These are phyloP conservation scores for Daldinia decipiens DNA, from an alignment of 495 filamentous ascomycete species.

Conservation along the genomic window DNA sequence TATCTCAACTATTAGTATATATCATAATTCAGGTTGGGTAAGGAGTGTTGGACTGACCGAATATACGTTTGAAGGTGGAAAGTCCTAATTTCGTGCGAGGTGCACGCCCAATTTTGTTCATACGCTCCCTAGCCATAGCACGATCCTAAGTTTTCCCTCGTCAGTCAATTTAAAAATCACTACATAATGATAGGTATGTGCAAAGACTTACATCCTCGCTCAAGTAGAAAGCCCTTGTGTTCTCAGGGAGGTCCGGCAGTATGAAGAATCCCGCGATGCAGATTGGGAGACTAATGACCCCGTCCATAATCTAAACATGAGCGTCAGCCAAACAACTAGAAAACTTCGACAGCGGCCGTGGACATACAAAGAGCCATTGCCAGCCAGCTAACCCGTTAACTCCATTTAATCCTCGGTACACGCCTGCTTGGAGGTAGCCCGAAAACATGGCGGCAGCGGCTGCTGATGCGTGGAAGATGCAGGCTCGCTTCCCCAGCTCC, in stretches of 20 bases:
- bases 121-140: constrained; percentile 55
- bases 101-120: constrained; percentile 60
- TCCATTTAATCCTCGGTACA: constrained; percentile 58
- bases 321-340: constrained; percentile 1
- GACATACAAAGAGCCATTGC: constrained; percentile 61
- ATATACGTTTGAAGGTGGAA: constrained; percentile 62
- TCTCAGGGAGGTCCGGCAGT: constrained; percentile 56
- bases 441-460: constrained; percentile 47
- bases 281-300: constrained; percentile 59
- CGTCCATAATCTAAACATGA: constrained; percentile 53
- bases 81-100: constrained; percentile 58
- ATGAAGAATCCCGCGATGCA: constrained; percentile 57
- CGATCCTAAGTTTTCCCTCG: constrained; percentile 51
- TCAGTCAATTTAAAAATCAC: neutral
- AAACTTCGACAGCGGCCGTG: neutral
- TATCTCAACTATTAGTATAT: constrained; percentile 10
- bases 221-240: constrained; percentile 55
- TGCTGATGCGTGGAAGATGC: constrained; percentile 51
- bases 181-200: no score
- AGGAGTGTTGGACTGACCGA: constrained; percentile 42
- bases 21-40: constrained; percentile 1
- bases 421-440: constrained; percentile 61
- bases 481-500: constrained; percentile 50
- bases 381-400: constrained; percentile 58
- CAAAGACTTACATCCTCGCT: constrained; percentile 48